These are phyloP conservation scores for Hypocreales sp. DNA, from an alignment of 2,329 filamentous ascomycete species.

Conservation along the genomic window DNA sequence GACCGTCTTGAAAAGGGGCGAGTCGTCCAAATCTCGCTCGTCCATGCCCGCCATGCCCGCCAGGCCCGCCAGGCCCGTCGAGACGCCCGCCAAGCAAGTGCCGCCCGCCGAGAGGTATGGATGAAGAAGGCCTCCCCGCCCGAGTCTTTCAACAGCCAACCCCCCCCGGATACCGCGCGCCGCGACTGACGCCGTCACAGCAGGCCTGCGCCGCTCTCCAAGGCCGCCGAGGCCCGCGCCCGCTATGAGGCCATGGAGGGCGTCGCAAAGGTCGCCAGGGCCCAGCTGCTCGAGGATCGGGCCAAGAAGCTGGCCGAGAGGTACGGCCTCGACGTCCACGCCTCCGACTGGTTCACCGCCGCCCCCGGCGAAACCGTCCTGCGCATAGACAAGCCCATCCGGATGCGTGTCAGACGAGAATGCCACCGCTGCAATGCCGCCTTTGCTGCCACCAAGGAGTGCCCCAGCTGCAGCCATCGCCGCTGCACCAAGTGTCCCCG, in stretches of 20 bases:
- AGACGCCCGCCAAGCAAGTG: too few relatives aligned
- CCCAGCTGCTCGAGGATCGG: conserved; percentile 38
- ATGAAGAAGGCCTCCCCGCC: too few relatives aligned
- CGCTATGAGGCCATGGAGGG: conserved; percentile 15
- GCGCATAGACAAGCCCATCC: conserved; percentile 60
- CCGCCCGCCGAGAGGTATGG: too few relatives aligned
- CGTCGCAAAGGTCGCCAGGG: conserved; percentile 26
- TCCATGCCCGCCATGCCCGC: too few relatives aligned
- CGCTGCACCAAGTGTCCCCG: conserved; percentile 71
- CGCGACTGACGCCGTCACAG: neutral
- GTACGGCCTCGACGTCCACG: conserved; percentile 39
- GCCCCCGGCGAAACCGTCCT: conserved; percentile 36
- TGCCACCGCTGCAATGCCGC: conserved; percentile 70
- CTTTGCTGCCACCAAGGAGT: conserved; percentile 60
- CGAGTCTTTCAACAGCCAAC: too few relatives aligned
- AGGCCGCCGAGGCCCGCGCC: conserved; percentile 10
- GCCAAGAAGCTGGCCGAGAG: conserved; percentile 38
- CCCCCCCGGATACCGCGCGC: neutral
- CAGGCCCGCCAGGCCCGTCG: too few relatives aligned
- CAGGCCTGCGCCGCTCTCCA: conserved; percentile 1
- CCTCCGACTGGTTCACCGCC: conserved; percentile 34
- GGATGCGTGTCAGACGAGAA: conserved; percentile 61
- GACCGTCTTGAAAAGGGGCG: conserved; percentile 31
- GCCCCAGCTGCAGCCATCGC: conserved; percentile 60
- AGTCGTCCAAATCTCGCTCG: conserved; percentile 9